These are phyloP conservation scores for Blastocystis sp. DNA, from an alignment of 352 stramenopile species.

Conservation along the genomic window DNA sequence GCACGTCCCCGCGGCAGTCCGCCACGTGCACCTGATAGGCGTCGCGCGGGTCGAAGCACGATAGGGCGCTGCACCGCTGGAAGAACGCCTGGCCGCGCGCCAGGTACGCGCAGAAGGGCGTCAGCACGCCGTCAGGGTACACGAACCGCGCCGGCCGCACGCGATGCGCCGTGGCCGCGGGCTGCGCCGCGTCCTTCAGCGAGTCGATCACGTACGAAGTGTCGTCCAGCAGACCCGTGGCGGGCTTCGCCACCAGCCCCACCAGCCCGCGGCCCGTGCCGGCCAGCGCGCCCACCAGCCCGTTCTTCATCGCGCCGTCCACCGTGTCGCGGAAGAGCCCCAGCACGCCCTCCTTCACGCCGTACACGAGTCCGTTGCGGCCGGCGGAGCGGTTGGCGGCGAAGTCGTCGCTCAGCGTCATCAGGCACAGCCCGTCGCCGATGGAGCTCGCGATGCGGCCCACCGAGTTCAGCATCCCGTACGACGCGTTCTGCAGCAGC, in stretches of 20 bases:
- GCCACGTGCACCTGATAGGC: conserved; percentile 18
- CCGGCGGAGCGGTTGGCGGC: conserved; percentile 80
- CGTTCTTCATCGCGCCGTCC: conserved; percentile 82
- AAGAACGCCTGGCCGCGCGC: not conserved
- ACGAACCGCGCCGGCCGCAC: conserved; percentile 76
- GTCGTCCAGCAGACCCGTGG: conserved; percentile 80
- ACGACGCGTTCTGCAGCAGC: conserved; percentile 83
- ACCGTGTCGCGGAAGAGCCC: conserved; percentile 85
- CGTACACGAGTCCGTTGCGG: conserved; percentile 84
- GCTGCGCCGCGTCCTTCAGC: conserved; percentile 79
- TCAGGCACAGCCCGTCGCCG: conserved; percentile 81
- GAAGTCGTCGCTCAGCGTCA: conserved; percentile 85
- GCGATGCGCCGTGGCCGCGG: conserved; percentile 76
- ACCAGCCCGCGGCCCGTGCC: conserved; percentile 82
- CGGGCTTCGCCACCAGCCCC: conserved; percentile 83
- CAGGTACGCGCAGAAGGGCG: conserved; percentile 3
- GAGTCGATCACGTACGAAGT: conserved; percentile 80
- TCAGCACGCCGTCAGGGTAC: conserved; percentile 7
- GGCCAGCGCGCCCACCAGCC: conserved; percentile 73
- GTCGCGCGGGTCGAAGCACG: not conserved
- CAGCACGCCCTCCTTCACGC: conserved; percentile 83
- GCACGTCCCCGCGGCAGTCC: not conserved
- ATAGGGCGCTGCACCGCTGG: not conserved
- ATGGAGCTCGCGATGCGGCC: conserved; percentile 87
- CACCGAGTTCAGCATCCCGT: conserved; percentile 86